Base-by-base conservation (phyloP, 2,329 filamentous ascomycete species). In the Aspergillus ibericus region DNA sequence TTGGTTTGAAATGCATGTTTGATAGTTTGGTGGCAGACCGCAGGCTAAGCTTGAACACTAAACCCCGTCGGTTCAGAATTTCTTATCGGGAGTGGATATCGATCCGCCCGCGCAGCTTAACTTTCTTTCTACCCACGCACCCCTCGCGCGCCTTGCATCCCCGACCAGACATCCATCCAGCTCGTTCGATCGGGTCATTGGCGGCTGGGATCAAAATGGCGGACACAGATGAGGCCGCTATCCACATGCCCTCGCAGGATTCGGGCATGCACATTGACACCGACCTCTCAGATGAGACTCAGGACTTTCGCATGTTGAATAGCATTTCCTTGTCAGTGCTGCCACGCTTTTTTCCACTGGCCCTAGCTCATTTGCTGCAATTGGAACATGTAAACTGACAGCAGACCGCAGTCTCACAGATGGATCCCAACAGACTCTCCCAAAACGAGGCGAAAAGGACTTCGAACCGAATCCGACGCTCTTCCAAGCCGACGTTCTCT, bases 391-490 rank as follows among this genome's bases (percentile, higher is more conserved):
- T 13, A 36, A 16, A 53, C 58, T 62, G 32, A 64, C 34, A 25
- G 47, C 15, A 12, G 9, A 22, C 8, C 22, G 10, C 55, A 77
- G 74, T 32, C 64, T 75, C 44, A 65, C 73, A 49, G 74, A 75
- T 38, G 61, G 68, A 25, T 65, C 68, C 27, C 67, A 75, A 58
- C 62, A 73, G 15, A 66, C 86, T 66, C 83, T 93, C 10, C 92
- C 96, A 35, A 92, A 93, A 65, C 91, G 92, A 63, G 95, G 95
- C 60, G 92, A 96, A 74, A 99, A 99, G 76, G 95, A 99, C 78
- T 99, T 97, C 74, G 95, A 98, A 77, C 88, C 90, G 27, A 92
- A 98, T 76, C 90, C 91, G 49, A 98, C 95, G 2, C 84, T 85
- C 32, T 86, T 90, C 32, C 95, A 99, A 76, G 86, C 88, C 64